A percentile compares a stretch with the other conserved stretches of the same genome.
Evolutionary conservation across 257 asterid genomes (phyloP).

Genomic region (Salvia hispanica): DNA sequence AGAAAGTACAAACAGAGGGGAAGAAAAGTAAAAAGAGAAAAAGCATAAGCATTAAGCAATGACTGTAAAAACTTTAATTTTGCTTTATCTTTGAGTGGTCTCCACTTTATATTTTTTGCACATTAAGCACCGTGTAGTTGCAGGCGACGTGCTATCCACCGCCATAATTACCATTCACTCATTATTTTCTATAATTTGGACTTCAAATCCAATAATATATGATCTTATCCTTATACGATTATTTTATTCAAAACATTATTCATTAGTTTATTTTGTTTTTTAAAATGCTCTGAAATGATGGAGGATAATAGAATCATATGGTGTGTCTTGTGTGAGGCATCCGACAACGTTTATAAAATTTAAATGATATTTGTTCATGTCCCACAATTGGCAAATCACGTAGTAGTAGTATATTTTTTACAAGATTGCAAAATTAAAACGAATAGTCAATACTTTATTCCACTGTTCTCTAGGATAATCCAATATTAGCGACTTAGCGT

Average conservation of each 20-base stretch:
- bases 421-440: background rate
- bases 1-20: background rate
- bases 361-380: background rate
- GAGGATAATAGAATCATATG: background rate
- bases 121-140: background rate
- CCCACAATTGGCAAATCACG: conserved; percentile 17
- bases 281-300: background rate
- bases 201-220: background rate
- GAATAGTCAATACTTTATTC: background rate
- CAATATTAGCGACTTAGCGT: too few species aligned
- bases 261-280: background rate
- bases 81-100: conserved; percentile 18
- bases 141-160: conserved; percentile 22
- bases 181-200: too few species aligned
- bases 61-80: background rate
- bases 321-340: conserved; percentile 3
- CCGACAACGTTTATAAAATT: background rate
- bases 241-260: background rate
- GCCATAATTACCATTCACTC: background rate
- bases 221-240: background rate
- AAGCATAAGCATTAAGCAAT: background rate
- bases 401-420: background rate
- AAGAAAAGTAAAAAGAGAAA: background rate
- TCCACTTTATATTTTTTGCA: conserved; percentile 12
- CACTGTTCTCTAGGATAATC: background rate